phyloP scores from a whole-genome alignment of 2,329 filamentous ascomycete species.

The Xylariaceae sp. region DNA sequence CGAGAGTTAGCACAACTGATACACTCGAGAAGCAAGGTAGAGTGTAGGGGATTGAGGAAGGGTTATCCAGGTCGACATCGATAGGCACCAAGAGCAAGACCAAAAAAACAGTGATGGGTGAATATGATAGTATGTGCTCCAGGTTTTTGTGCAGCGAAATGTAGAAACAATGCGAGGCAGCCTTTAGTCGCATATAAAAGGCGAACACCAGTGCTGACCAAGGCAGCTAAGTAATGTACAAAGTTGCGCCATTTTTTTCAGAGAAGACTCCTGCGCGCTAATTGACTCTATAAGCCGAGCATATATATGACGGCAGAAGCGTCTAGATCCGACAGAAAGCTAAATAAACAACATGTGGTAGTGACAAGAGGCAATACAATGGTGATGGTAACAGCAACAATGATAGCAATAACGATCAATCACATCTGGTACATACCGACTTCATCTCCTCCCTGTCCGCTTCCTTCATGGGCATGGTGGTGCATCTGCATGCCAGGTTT shows the following conservation, averaged over 20 bases:
- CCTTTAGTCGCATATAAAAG: constrained; percentile 31
- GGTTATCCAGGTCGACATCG: constrained; percentile 19
- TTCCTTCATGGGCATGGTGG: constrained; percentile 70
- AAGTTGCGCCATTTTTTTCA: constrained; percentile 39
- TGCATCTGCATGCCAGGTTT: constrained; percentile 66
- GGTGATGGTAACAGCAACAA: constrained; percentile 30
- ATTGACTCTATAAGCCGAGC: constrained; percentile 30
- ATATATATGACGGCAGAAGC: constrained; percentile 34
- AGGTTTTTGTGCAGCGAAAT: constrained; percentile 35
- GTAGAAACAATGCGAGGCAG: constrained; percentile 35
- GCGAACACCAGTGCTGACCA: constrained; percentile 38
- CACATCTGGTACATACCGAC: constrained; percentile 99
- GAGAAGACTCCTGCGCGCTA: constrained; percentile 35
- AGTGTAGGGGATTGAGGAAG: constrained; percentile 18
- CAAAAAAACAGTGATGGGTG: constrained; percentile 31
- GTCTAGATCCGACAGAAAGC: constrained; percentile 27
- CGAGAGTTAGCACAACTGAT: constrained; percentile 28
- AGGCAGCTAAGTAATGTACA: constrained; percentile 54
- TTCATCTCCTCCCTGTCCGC: constrained; percentile 68
- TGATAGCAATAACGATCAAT: constrained; percentile 47
- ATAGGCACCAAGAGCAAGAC: constrained; percentile 27
- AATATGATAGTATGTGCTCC: constrained; percentile 34
- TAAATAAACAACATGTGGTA: constrained; percentile 31
- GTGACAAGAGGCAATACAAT: constrained; percentile 35
- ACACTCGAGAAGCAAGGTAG: constrained; percentile 15